Evolutionary conservation across 2,329 filamentous ascomycete species (phyloP).

Genomic region (Colletotrichum melonis): DNA sequence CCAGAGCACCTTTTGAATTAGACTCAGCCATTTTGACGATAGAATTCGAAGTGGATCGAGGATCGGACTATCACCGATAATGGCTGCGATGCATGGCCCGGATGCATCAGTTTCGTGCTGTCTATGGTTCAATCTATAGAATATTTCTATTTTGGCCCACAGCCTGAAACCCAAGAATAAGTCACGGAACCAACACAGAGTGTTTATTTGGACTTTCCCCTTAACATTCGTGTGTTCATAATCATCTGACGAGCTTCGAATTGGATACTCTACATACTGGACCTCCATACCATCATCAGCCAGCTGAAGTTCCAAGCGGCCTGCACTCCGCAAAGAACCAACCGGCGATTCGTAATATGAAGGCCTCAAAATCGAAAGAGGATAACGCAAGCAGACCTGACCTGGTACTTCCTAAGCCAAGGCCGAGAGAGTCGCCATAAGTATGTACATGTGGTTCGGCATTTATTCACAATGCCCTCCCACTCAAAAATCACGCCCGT

Average conservation of each 20-base stretch:
- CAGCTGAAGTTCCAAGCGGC: background rate
- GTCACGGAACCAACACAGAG: background rate
- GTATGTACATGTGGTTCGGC: slow-evolving; percentile 29
- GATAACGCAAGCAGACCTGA: background rate
- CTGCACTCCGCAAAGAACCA: slow-evolving; percentile 29
- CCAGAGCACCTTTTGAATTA: no score
- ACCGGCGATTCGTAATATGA: background rate
- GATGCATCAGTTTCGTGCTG: no score
- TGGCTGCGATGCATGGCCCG: no score
- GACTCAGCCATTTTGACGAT: no score
- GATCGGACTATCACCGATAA: no score
- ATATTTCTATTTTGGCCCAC: background rate
- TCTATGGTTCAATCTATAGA: background rate
- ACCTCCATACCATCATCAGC: background rate
- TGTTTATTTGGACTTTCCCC: background rate
- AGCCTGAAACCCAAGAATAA: background rate
- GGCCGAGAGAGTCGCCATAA: slow-evolving; percentile 12
- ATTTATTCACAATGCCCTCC: slow-evolving; percentile 12
- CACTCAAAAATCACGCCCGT: slow-evolving; percentile 18
- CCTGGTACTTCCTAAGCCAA: background rate
- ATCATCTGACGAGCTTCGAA: slow-evolving; percentile 8
- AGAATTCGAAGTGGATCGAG: no score
- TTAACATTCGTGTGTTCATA: background rate
- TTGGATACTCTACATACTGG: slow-evolving; percentile 29
- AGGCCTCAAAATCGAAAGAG: background rate